These are phyloP conservation scores for Solanum neorickii DNA, from an alignment of 257 asterid species.

Conservation along the genomic window DNA sequence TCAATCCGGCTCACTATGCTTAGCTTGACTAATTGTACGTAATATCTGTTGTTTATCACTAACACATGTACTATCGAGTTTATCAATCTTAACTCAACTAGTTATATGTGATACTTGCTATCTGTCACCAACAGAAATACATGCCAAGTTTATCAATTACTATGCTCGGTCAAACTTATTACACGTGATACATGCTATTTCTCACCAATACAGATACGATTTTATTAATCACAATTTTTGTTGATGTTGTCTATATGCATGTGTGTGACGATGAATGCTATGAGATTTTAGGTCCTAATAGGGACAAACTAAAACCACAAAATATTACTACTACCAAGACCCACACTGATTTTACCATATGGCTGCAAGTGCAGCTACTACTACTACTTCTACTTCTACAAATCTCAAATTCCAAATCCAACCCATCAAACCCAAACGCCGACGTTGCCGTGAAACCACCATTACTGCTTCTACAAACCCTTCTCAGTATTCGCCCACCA, in stretches of 20 bases:
- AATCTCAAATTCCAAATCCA: constrained; percentile 47
- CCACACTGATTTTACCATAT: constrained; percentile 5
- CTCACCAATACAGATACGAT: background rate
- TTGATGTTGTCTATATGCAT: background rate
- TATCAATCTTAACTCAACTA: background rate
- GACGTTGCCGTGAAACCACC: constrained; percentile 63
- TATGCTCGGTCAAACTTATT: fast-evolving
- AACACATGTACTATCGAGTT: background rate
- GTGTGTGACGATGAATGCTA: background rate
- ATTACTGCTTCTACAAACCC: constrained; percentile 21
- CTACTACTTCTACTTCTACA: constrained; percentile 27
- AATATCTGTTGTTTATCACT: fast-evolving
- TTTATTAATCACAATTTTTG: background rate
- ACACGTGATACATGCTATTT: background rate
- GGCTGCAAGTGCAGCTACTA: constrained; percentile 33
- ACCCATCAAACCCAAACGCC: constrained; percentile 48
- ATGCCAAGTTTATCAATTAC: background rate
- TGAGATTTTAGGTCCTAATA: background rate
- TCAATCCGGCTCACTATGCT: no score
- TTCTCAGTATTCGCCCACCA: background rate
- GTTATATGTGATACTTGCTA: no score
- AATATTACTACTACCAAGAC: background rate
- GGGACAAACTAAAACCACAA: background rate
- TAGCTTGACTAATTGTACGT: background rate
- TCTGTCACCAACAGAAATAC: background rate